phyloP scores from a whole-genome alignment of 108 stramenopile species.

The Pseudonitzschia multiseries region DNA sequence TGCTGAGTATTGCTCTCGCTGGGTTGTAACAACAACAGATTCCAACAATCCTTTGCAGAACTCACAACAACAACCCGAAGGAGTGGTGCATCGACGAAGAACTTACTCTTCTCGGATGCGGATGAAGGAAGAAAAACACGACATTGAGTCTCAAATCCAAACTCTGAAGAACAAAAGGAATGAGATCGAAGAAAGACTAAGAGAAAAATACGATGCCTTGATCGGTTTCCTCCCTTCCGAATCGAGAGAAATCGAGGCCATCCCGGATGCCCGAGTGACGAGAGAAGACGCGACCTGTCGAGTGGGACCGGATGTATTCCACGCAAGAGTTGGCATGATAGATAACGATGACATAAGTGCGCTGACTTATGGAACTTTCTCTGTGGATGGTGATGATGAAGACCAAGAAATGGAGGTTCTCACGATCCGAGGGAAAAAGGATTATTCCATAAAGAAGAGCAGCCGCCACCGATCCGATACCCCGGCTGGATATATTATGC shows the following conservation, averaged over 20 bases:
- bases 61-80: neutral
- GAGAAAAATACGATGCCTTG: neutral
- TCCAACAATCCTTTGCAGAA: neutral
- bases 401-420: neutral
- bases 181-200: neutral
- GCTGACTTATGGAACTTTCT: neutral
- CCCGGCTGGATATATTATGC: neutral
- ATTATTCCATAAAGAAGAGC: neutral
- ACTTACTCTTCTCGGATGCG: neutral
- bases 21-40: neutral
- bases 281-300: neutral
- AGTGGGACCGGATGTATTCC: neutral
- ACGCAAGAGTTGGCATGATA: neutral
- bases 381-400: neutral
- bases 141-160: slow-evolving; percentile 6
- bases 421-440: neutral
- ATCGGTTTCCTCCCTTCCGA: neutral
- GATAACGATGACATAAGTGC: neutral
- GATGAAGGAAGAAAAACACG: neutral
- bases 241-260: neutral
- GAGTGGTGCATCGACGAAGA: neutral
- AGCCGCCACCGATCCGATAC: neutral
- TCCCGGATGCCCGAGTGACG: neutral
- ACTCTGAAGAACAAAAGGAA: neutral
- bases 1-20: neutral